Percentiles rank a stretch among this genome's conserved stretches.
Conservation (phyloP, 2,329 filamentous ascomycete species). For the Clarireedia paspali region DNA sequence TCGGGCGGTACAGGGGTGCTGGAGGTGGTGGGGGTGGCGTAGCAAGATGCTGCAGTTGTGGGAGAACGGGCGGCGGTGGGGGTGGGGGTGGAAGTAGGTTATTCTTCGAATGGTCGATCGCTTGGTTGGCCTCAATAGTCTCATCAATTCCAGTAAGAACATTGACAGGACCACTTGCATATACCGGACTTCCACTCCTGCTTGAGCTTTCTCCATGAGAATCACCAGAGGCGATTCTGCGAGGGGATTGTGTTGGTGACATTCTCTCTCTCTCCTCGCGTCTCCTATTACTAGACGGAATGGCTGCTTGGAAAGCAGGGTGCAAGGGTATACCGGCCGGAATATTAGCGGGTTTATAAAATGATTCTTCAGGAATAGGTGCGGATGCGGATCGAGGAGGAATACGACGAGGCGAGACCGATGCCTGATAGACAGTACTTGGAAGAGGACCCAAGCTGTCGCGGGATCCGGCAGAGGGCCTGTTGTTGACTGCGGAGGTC, state of each 20-base stretch:
- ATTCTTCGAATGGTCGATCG: constrained; percentile 40
- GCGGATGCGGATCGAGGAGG: constrained; percentile 55
- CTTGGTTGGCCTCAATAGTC: constrained; percentile 31
- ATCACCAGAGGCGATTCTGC: constrained; percentile 27
- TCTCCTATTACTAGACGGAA: constrained; percentile 30
- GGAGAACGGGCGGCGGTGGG: constrained; percentile 45
- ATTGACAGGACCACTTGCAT: constrained; percentile 15
- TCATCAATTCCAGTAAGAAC: constrained; percentile 42
- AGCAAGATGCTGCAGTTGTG: constrained; percentile 55
- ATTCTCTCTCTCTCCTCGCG: constrained; percentile 16
- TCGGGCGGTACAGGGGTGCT: constrained; percentile 42
- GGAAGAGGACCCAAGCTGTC: constrained; percentile 27
- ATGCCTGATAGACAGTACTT: constrained; percentile 27
- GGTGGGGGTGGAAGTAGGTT: constrained; percentile 43
- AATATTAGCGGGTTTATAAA: constrained; percentile 24
- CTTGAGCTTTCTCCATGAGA: constrained; percentile 21
- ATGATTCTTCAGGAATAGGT: constrained; percentile 41
- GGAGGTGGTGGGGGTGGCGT: constrained; percentile 55
- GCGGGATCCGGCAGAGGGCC: constrained; percentile 21
- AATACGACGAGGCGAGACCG: constrained; percentile 41
- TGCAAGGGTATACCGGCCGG: constrained; percentile 31
- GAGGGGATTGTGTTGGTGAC: constrained; percentile 18
- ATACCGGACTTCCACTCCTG: constrained; percentile 23
- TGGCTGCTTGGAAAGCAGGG: constrained; percentile 34
- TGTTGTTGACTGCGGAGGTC: constrained; percentile 11